Evolutionary conservation across 257 asterid genomes (phyloP), one percentile per base, ranked within the genome.

Genomic region (Capsicum rhomboideum): DNA sequence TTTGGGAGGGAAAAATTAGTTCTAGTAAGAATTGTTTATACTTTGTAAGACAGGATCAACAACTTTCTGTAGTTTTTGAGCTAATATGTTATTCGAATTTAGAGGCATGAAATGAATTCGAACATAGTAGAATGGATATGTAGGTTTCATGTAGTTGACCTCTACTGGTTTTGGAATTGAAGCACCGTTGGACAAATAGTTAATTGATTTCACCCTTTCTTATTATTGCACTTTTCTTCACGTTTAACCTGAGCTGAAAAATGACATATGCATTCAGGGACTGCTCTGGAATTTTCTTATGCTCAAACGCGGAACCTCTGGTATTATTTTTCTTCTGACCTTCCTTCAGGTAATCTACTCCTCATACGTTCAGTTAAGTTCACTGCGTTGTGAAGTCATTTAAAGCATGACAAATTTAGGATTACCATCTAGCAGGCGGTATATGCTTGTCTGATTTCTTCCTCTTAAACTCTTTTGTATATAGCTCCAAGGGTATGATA

Each of bases 231-330:
- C n/a, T 49, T 49, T 0, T 75, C 31, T 75, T 26, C 56, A 31
- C 49, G 61, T 16, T 23, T 14, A 46, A 23, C 23, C 21, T 46
- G 66, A 80, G 14, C 63, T 56, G 29, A 87, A n/a, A 37, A 21
- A 66, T 58, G 49, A 34, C 82, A 11, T n/a, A n/a, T 82, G 63
- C 71, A 66, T 87, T 0, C 84, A 96, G 99, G 99, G 81, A 84
- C 87, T 50, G 95, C 93, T 29, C 86, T 96, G 90, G 99, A 98
- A 56, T 90, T 97, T 42, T 92, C 97, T 11, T 97, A 97, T 85
- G 93, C 99, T 82, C 98, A 94, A 84, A 96, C 99, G 0, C 98
- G 95, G 66, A 96, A 96, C 87, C 99, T 92, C 97, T 4, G 99
- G 98, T 64, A 97, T 96, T 52, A 92, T 96, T 85, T 83, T 96